Evolutionary conservation across 139 green algal genomes (phyloP), one percentile per base, ranked within the genome.

Genomic region (Chlamydomonas eustigma): DNA sequence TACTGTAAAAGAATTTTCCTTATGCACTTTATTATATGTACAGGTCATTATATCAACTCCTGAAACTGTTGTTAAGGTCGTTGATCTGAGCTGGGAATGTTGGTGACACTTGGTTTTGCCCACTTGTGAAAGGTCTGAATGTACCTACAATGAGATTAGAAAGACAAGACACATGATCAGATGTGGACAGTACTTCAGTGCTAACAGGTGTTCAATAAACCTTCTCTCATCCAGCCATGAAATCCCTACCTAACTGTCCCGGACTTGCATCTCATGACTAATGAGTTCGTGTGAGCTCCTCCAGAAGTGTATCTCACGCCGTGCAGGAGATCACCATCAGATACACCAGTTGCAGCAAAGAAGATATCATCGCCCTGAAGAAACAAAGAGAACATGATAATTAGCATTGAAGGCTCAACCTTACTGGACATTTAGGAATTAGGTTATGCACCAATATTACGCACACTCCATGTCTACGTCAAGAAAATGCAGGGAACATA

Each of bases 261-360:
- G 50, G 78, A 89, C 67, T 87, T 80, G 64, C 74, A 77, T 33
- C 91, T 84, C 91, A 96, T 94, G 30, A 96, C 90, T 3, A 95
- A 82, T n/a, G 77, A 89, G 84, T 91, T 90, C 67, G 88, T 93
- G 24, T 83, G 80, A 6, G 90, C 89, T 32, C 90, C 91, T 25
- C 87, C 87, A 33, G 51, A 66, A 64, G 83, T 88, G 71, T 90
- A 92, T n/a, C 87, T 83, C 75, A 93, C 89, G 1, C 91, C 91
- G 2, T 78, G 44, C 32, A 96, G 68, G 64, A 96, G 74, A 74
- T 95, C 86, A 4, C 91, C 88, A 75, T 95, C 89, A 31, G 77
- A 89, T 33, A 96, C 89, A 2, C 91, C 91, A 1, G 91, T 96
- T 33, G 86, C 89, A 1, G 90, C 90, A 82, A 96, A 96, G 74